Evolutionary conservation across 2,329 filamentous ascomycete genomes (phyloP).

Genomic region (Trichoderma sp.): DNA sequence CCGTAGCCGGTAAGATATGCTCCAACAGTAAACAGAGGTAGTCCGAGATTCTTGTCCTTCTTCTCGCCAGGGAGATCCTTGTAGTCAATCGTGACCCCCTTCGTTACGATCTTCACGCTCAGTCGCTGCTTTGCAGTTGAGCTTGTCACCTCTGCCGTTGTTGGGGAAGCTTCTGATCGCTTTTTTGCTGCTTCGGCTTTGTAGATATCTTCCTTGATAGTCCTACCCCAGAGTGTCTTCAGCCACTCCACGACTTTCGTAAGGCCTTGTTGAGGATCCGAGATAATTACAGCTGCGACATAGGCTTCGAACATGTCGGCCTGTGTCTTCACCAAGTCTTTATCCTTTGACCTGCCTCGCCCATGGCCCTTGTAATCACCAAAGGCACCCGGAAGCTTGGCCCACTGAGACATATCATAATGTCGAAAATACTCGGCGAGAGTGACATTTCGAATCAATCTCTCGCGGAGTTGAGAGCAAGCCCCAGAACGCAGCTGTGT

Average conservation of each 20-base stretch:
- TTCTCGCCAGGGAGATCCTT: slow-evolving; percentile 52
- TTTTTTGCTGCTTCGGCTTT: slow-evolving; percentile 25
- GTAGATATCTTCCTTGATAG: slow-evolving; percentile 55
- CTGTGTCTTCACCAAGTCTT: slow-evolving; percentile 66
- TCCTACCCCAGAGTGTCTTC: slow-evolving; percentile 68
- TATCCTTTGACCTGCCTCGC: slow-evolving; percentile 39
- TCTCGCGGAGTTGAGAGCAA: slow-evolving; percentile 73
- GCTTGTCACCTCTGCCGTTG: neutral
- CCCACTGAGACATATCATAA: slow-evolving; percentile 68
- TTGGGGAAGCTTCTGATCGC: slow-evolving; percentile 8
- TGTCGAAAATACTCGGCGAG: slow-evolving; percentile 65
- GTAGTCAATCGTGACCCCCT: slow-evolving; percentile 61
- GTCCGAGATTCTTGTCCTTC: slow-evolving; percentile 52
- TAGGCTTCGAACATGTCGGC: slow-evolving; percentile 93
- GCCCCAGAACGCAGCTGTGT: slow-evolving; percentile 63
- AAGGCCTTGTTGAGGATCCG: slow-evolving; percentile 63
- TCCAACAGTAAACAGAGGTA: slow-evolving; percentile 61
- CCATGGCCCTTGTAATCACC: slow-evolving; percentile 29
- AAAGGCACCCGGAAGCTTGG: slow-evolving; percentile 54
- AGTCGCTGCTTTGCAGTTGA: slow-evolving; percentile 33
- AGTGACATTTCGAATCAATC: slow-evolving; percentile 76
- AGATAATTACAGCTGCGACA: slow-evolving; percentile 72
- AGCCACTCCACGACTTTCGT: slow-evolving; percentile 67
- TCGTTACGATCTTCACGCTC: slow-evolving; percentile 47
- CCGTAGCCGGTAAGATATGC: slow-evolving; percentile 69